Percentiles rank a stretch among this genome's conserved stretches.
These are phyloP conservation scores for Phytopythium delawarense DNA, from an alignment of 352 stramenopile genomes.

Conservation along the genomic window DNA sequence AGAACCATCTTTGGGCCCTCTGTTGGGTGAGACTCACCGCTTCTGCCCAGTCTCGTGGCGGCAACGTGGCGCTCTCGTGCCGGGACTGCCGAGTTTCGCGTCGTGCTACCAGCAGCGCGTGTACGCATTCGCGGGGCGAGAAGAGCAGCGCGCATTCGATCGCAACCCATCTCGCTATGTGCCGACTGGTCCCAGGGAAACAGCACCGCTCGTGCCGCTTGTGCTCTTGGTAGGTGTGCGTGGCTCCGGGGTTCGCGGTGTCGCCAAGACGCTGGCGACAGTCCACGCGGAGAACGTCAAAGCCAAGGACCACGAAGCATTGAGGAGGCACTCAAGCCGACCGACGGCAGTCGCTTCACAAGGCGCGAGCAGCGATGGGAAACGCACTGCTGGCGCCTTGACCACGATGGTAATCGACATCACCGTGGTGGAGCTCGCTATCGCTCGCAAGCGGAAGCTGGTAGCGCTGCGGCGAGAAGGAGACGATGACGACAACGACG, in stretches of 20 bases:
- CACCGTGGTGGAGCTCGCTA: background rate
- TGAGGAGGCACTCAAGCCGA: background rate
- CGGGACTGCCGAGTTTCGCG: slow-evolving; percentile 34
- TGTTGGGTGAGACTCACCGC: slow-evolving; percentile 47
- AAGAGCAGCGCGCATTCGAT: slow-evolving; percentile 41
- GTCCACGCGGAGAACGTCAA: background rate
- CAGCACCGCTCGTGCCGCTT: slow-evolving; percentile 26
- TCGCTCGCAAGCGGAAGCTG: background rate
- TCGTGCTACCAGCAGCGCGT: slow-evolving; percentile 38
- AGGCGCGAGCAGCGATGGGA: background rate
- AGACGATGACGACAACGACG: slow-evolving; percentile 6
- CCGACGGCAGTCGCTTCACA: slow-evolving; percentile 1
- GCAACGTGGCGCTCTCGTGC: slow-evolving; percentile 29
- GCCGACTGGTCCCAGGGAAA: slow-evolving; percentile 18
- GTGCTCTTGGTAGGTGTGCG: slow-evolving; percentile 54
- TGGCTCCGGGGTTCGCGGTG: slow-evolving; percentile 15
- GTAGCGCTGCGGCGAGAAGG: background rate
- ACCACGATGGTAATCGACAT: slow-evolving; percentile 17
- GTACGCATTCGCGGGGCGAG: slow-evolving; percentile 50
- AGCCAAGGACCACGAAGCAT: background rate
- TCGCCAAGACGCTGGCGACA: slow-evolving; percentile 9
- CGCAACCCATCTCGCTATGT: slow-evolving; percentile 46
- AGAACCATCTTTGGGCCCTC: background rate
- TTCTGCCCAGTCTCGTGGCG: slow-evolving; percentile 68
- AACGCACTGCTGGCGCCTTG: background rate